These are phyloP conservation scores for Tolypocladium paradoxum DNA, from an alignment of 2,329 filamentous ascomycete genomes.

Conservation along the genomic window DNA sequence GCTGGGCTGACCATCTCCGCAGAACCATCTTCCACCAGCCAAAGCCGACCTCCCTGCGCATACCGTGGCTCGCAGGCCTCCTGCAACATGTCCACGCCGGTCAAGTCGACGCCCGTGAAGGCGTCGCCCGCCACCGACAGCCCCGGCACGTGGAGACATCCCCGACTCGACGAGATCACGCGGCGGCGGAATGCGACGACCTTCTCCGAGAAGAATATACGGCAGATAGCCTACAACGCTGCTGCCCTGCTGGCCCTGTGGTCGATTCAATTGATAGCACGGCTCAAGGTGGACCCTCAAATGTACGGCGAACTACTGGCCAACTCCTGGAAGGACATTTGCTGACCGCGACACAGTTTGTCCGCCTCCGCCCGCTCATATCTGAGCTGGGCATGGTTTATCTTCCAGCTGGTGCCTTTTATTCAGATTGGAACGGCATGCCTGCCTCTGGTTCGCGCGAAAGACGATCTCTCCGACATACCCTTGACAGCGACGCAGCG, in stretches of 20 bases:
- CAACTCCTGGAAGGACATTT: neutral
- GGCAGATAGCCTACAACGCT: conserved; percentile 58
- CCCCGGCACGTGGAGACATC: conserved; percentile 84
- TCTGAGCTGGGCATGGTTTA: conserved; percentile 32
- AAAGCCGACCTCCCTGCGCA: neutral
- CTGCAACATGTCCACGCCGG: conserved; percentile 18
- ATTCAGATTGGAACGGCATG: conserved; percentile 63
- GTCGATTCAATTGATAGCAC: conserved; percentile 22
- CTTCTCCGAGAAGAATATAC: conserved; percentile 70
- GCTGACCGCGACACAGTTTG: conserved; percentile 15
- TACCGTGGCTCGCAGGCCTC: neutral
- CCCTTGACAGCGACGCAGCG: conserved; percentile 70
- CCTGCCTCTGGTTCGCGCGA: conserved; percentile 58
- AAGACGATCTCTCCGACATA: conserved; percentile 78
- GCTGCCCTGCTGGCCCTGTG: conserved; percentile 31
- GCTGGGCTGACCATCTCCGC: neutral
- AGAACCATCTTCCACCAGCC: neutral
- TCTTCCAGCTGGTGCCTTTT: conserved; percentile 46
- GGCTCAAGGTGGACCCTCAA: conserved; percentile 23
- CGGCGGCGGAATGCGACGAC: conserved; percentile 65
- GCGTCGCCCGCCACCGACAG: conserved; percentile 33
- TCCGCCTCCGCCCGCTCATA: conserved; percentile 22
- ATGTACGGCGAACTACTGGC: conserved; percentile 22
- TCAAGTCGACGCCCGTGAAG: conserved; percentile 30
- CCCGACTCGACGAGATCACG: conserved; percentile 77